A percentile compares a stretch with the other conserved stretches of the same genome.
Evolutionary conservation across 31 red algal genomes (phyloP).

Genomic region (Pterothamnion heteromorphum): DNA sequence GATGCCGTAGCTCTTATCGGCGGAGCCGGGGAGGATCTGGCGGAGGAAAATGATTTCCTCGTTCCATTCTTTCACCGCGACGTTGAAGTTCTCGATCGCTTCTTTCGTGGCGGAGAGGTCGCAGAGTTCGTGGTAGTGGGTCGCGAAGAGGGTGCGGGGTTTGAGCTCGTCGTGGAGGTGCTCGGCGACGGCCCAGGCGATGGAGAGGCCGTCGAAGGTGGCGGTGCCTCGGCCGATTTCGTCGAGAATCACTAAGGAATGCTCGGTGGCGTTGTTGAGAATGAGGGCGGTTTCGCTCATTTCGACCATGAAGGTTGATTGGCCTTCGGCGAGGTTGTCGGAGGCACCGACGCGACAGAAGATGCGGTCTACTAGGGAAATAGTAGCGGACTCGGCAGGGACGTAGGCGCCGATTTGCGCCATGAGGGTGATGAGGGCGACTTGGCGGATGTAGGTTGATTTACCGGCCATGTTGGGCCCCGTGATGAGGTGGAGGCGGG

Average conservation of each 20-base stretch:
- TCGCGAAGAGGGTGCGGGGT: conserved; percentile 84
- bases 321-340: conserved; percentile 73
- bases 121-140: conserved; percentile 65
- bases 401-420: conserved; percentile 95
- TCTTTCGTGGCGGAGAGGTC: background rate
- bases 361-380: conserved; percentile 71
- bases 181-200: conserved; percentile 65
- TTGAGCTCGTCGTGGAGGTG: conserved; percentile 56
- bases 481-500: no score
- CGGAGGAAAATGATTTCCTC: background rate
- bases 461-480: conserved; percentile 96
- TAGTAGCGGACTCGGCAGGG: conserved; percentile 55
- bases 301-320: conserved; percentile 96
- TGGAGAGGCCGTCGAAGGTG: conserved; percentile 91
- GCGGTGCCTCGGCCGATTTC: conserved; percentile 92
- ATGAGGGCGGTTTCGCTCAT: conserved; percentile 80
- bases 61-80: background rate
- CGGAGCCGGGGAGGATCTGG: background rate
- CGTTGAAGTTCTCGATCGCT: background rate
- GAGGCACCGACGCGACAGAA: conserved; percentile 83
- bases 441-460: conserved; percentile 75
- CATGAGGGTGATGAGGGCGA: conserved; percentile 68
- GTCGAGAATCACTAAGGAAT: conserved; percentile 85
- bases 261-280: conserved; percentile 59
- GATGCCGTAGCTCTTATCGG: background rate